These are phyloP conservation scores for Xylaria flabelliformis DNA, from an alignment of 495 filamentous ascomycete genomes.

Conservation along the genomic window DNA sequence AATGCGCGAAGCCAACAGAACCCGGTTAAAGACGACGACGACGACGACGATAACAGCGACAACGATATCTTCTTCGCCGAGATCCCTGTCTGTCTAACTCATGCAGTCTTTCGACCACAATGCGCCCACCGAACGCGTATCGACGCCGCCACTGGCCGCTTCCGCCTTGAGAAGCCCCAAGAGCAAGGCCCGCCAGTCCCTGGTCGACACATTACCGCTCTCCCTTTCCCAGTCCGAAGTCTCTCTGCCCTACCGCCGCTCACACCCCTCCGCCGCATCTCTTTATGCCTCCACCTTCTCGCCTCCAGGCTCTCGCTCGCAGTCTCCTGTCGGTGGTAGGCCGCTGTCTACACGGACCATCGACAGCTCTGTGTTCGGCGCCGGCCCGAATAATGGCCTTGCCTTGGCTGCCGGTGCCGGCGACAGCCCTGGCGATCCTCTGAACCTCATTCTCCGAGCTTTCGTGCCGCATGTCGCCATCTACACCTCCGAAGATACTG, in stretches of 20 bases:
- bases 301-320: slow-evolving; percentile 60
- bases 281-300: slow-evolving; percentile 64
- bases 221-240: slow-evolving; percentile 51
- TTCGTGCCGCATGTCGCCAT: slow-evolving; percentile 89
- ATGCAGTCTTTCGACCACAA: slow-evolving; percentile 56
- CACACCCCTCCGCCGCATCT: slow-evolving; percentile 63
- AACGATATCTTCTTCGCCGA: not conserved
- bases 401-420: slow-evolving; percentile 57
- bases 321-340: slow-evolving; percentile 63
- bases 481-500: slow-evolving; percentile 81
- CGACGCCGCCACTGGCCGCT: slow-evolving; percentile 50
- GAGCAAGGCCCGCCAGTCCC: slow-evolving; percentile 44
- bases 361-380: slow-evolving; percentile 56
- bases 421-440: slow-evolving; percentile 64
- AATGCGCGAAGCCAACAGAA: slow-evolving; percentile 22
- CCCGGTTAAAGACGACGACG: not conserved
- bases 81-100: slow-evolving; percentile 24
- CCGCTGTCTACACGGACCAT: slow-evolving; percentile 60
- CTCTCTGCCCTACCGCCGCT: slow-evolving; percentile 56
- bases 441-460: slow-evolving; percentile 76
- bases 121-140: slow-evolving; percentile 47
- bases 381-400: slow-evolving; percentile 44
- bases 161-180: slow-evolving; percentile 44
- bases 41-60: not conserved
- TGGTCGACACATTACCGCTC: slow-evolving; percentile 40